Evolutionary conservation across 2,329 filamentous ascomycete species (phyloP), one percentile per base, ranked within the genome.

Genomic region (Talaromyces sp.): DNA sequence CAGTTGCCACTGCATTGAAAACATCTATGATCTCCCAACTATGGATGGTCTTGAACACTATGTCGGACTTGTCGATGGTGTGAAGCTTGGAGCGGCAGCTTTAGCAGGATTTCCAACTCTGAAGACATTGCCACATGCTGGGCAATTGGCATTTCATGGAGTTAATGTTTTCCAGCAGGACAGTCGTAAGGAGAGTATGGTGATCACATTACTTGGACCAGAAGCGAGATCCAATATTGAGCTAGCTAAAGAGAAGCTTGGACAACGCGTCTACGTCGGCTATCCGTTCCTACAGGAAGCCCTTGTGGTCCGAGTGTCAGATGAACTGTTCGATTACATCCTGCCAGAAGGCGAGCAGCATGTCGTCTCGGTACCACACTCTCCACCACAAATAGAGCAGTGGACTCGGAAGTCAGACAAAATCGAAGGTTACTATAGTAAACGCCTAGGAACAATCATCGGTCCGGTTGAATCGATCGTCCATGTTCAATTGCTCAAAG

Each of bases 281-380:
- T 99, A 96, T 68, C 94, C 94, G 1, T 99, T 97, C 77, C 77
- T 99, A 63, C 89, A 96, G 66, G 95, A 99, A 75, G 94, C 90
- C 55, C 93, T 93, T 75, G 86, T 99, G 31, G 81, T 90, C 53
- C 87, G 86, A 57, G 89, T 97, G 1, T 93, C 91, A 1, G 94
- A 99, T 70, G 93, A 97, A 71, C 80, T 97, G 28, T 97, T 97
- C 70, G 88, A 89, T 66, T 99, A 97, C 69, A 80, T 86, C 17
- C 78, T 94, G 36, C 81, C 87, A 1, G 80, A 86, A 35, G 81
- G 85, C 61, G 84, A 84, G 59, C 80, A 79, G 40, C 84, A 88
- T 50, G 79, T 92, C 35, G 74, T 88, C 19, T 80, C 86, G 48
- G 83, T 80, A 37, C 86, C 91, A 19, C 91, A 97, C 70, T 82